Conservation (phyloP, 1,284 basidiomycete species). For the Trametes pubescens region DNA sequence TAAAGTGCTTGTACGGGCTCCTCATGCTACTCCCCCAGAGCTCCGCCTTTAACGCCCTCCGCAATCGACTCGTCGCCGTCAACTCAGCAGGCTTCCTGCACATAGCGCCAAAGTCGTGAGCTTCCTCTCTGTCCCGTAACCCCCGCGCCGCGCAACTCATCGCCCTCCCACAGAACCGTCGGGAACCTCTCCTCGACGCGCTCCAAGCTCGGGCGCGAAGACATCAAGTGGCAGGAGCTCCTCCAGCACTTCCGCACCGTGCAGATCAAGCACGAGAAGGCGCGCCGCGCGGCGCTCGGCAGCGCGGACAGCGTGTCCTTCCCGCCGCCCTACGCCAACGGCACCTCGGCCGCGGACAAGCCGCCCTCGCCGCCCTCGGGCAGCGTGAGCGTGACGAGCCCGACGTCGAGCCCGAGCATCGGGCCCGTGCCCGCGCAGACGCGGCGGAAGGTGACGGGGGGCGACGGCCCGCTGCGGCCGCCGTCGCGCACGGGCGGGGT, state of each 20-base stretch:
- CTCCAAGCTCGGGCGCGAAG: conserved; percentile 82
- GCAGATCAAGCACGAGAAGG: conserved; percentile 88
- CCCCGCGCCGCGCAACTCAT: background rate
- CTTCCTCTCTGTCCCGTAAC: background rate
- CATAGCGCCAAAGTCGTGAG: conserved; percentile 82
- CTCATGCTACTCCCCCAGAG: conserved; percentile 98
- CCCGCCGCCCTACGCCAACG: conserved; percentile 23
- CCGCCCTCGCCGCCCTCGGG: conserved; percentile 27
- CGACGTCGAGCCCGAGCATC: background rate
- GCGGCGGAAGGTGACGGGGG: conserved; percentile 63
- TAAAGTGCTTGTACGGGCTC: conserved; percentile 97
- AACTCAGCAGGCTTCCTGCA: conserved; percentile 95
- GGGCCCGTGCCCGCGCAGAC: conserved; percentile 51
- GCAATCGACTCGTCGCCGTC: conserved; percentile 94
- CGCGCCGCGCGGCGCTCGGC: conserved; percentile 74
- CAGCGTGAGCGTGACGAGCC: background rate
- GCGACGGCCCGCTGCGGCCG: conserved; percentile 46
- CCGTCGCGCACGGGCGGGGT: conserved; percentile 52
- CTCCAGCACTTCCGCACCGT: conserved; percentile 86
- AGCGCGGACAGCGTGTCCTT: conserved; percentile 51
- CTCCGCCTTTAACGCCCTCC: conserved; percentile 93
- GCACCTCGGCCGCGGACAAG: conserved; percentile 23
- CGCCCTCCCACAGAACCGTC: conserved; percentile 35
- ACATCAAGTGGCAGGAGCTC: conserved; percentile 95
- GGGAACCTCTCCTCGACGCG: conserved; percentile 58